Evolutionary conservation across 176 grass and related monocot genomes (phyloP).

Genomic region (Panicum miliaceum): DNA sequence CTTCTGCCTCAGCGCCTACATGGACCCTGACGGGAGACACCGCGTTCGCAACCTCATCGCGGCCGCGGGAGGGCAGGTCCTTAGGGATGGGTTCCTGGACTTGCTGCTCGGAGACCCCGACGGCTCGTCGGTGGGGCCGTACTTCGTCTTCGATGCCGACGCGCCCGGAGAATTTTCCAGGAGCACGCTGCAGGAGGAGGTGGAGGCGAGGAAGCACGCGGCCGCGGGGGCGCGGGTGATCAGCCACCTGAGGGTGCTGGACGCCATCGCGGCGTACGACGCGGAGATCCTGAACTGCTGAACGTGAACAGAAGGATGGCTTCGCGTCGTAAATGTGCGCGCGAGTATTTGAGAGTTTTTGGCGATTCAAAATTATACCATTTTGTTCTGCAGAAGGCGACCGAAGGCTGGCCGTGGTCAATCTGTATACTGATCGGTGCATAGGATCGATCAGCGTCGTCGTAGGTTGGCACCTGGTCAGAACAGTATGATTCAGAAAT

Average conservation of each 20-base stretch:
- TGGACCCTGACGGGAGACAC: not conserved
- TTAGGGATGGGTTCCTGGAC: not conserved
- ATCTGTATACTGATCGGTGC: too few relatives aligned
- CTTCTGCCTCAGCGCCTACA: conserved; percentile 50
- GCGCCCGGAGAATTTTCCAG: not conserved
- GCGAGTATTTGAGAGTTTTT: too few relatives aligned
- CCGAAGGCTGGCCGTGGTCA: too few relatives aligned
- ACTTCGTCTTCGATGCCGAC: conserved; percentile 34
- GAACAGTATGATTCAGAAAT: too few relatives aligned
- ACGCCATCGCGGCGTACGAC: conserved; percentile 39
- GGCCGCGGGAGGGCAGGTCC: conserved; percentile 14
- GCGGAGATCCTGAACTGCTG: not conserved
- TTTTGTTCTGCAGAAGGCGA: too few relatives aligned
- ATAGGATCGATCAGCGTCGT: too few relatives aligned
- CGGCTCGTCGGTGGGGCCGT: not conserved
- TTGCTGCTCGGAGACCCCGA: not conserved
- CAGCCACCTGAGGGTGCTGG: conserved; percentile 13
- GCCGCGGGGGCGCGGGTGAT: conserved; percentile 11
- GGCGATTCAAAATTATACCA: too few relatives aligned
- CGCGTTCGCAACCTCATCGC: conserved; percentile 16
- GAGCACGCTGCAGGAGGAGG: conserved; percentile 21
- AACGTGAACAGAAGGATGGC: not conserved
- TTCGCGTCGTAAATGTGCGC: too few relatives aligned
- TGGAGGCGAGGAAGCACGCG: not conserved
- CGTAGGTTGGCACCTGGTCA: too few relatives aligned